Conservation (phyloP, 768 basidiomycete genomes). For the Tylopilus rubrobrunneus region DNA sequence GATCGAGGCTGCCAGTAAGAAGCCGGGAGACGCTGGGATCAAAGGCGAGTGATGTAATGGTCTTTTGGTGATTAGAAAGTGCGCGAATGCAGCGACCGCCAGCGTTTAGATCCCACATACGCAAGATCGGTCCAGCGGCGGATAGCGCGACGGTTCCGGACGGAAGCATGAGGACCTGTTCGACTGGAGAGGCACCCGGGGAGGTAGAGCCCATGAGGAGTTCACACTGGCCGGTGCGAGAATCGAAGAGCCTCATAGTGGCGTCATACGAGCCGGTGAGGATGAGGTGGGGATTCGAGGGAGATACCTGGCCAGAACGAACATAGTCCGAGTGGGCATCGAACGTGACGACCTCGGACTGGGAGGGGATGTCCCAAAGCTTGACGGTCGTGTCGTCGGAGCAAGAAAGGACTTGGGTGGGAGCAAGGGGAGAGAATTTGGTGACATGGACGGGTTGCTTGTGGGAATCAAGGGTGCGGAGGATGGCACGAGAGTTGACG, state of each 20-base stretch:
- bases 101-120: conserved; percentile 93
- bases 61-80: conserved; percentile 97
- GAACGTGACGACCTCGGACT: conserved; percentile 75
- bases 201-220: conserved; percentile 64
- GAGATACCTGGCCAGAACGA: conserved; percentile 84
- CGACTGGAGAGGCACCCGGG: conserved; percentile 57
- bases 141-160: conserved; percentile 84
- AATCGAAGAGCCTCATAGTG: conserved; percentile 84
- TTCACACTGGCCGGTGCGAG: conserved; percentile 78
- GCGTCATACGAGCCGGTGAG: conserved; percentile 95
- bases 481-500: conserved; percentile 86
- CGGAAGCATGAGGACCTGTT: conserved; percentile 90
- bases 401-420: conserved; percentile 86
- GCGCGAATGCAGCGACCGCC: conserved; percentile 88
- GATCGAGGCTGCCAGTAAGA: conserved; percentile 88
- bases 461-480: conserved; percentile 88
- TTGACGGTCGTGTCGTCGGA: conserved; percentile 95
- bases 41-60: conserved; percentile 85
- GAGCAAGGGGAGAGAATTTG: conserved; percentile 79
- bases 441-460: conserved; percentile 96
- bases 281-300: conserved; percentile 76
- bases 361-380: conserved; percentile 94
- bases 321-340: conserved; percentile 92
- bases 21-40: conserved; percentile 72
- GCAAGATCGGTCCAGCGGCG: conserved; percentile 86